These are phyloP conservation scores for Pyropia haitanensis DNA, from an alignment of 23 red algal species.

Conservation along the genomic window DNA sequence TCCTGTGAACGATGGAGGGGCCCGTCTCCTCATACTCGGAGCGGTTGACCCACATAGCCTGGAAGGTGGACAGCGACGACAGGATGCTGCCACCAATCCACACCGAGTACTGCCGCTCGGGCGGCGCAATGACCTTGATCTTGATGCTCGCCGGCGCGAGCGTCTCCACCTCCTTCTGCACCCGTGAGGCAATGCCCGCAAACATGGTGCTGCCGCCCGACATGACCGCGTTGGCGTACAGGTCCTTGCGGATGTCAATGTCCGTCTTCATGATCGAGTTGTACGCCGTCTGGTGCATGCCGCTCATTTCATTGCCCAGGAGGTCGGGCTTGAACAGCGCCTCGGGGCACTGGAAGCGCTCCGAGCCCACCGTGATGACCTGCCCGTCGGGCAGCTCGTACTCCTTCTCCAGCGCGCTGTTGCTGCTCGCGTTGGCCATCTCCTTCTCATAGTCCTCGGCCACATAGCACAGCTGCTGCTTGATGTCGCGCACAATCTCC, in stretches of 20 bases:
- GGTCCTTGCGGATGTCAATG: conserved; percentile 99
- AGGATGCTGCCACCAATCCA: conserved; percentile 99
- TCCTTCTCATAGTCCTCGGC: conserved; percentile 98
- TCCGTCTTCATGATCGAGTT: conserved; percentile 99
- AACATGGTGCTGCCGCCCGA: conserved; percentile 98
- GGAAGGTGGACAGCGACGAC: conserved; percentile 92
- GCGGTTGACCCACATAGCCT: conserved; percentile 88
- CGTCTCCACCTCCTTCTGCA: conserved; percentile 82
- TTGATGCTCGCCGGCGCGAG: conserved; percentile 89
- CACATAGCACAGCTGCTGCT: conserved; percentile 97
- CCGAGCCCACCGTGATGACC: conserved; percentile 89
- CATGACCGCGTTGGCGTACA: conserved; percentile 98
- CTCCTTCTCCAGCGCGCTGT: conserved; percentile 90
- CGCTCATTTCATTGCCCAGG: conserved; percentile 78
- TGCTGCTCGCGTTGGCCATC: conserved; percentile 47
- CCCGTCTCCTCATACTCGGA: conserved; percentile 96
- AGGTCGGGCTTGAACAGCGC: conserved; percentile 95
- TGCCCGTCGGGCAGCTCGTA: conserved; percentile 99
- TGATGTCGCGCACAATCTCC: conserved; percentile 99
- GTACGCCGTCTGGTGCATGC: conserved; percentile 86
- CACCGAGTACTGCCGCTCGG: conserved; percentile 96
- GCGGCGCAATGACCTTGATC: conserved; percentile 97
- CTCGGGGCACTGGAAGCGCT: conserved; percentile 98
- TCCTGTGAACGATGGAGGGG: conserved; percentile 95
- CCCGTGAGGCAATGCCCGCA: conserved; percentile 84